Evolutionary conservation across 768 basidiomycete species (phyloP).

Genomic region (Panellus pusillus): DNA sequence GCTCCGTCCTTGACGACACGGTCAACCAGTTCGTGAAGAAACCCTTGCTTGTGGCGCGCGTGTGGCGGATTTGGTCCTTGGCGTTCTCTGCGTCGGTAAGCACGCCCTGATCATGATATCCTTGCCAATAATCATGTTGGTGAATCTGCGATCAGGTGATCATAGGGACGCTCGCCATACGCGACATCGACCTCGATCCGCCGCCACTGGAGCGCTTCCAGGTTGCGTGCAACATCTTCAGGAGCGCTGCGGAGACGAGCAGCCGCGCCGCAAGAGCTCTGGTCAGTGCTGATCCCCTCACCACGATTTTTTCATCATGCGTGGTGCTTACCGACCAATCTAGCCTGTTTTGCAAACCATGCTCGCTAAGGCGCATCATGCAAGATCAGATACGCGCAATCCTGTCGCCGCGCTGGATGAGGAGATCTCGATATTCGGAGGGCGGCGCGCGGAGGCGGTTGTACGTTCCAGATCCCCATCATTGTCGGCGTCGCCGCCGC

Average conservation of each 20-base stretch:
- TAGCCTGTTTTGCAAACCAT: slow-evolving; percentile 49
- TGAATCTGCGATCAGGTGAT: slow-evolving; percentile 37
- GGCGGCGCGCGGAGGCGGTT: slow-evolving; percentile 30
- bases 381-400: slow-evolving; percentile 20
- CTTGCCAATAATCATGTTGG: no score
- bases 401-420: slow-evolving; percentile 29
- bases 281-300: slow-evolving; percentile 30
- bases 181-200: slow-evolving; percentile 43
- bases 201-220: slow-evolving; percentile 48
- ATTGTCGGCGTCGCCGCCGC: neutral
- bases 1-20: slow-evolving; percentile 42
- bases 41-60: slow-evolving; percentile 46
- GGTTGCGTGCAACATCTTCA: slow-evolving; percentile 45
- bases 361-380: slow-evolving; percentile 41
- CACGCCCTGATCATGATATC: neutral
- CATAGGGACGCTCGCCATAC: slow-evolving; percentile 54
- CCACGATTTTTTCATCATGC: neutral
- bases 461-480: slow-evolving; percentile 7
- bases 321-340: neutral
- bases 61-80: slow-evolving; percentile 62
- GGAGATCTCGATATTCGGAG: slow-evolving; percentile 38
- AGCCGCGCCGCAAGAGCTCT: slow-evolving; percentile 50
- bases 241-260: slow-evolving; percentile 42
- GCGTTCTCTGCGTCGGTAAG: slow-evolving; percentile 56
- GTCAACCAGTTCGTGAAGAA: slow-evolving; percentile 41